Evolutionary conservation across 164 flowering plant species (phyloP).

Genomic region (Saururus chinensis): DNA sequence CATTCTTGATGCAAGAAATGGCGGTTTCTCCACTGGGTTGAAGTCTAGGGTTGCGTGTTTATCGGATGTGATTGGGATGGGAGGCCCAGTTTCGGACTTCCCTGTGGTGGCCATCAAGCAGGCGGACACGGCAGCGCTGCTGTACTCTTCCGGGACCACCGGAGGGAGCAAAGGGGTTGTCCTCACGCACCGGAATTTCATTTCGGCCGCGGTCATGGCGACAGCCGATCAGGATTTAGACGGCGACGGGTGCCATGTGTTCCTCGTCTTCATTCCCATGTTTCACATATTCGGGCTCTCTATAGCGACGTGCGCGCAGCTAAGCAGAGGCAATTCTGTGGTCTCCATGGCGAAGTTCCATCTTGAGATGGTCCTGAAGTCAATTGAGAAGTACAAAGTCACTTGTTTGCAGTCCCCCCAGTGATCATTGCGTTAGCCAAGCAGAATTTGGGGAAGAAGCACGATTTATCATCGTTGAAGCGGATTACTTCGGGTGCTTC

Average conservation of each 20-base stretch:
- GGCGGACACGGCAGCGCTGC: slow-evolving; percentile 53
- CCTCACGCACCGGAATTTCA: slow-evolving; percentile 56
- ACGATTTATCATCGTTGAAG: slow-evolving; percentile 55
- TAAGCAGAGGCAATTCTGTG: slow-evolving; percentile 44
- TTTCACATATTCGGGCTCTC: slow-evolving; percentile 60
- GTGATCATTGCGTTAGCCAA: slow-evolving; percentile 65
- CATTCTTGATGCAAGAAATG: slow-evolving; percentile 23
- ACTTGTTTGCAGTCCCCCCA: slow-evolving; percentile 74
- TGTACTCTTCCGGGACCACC: slow-evolving; percentile 89
- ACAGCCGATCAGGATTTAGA: slow-evolving; percentile 30
- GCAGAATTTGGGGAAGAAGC: slow-evolving; percentile 34
- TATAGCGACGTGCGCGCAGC: slow-evolving; percentile 29
- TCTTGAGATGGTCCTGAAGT: slow-evolving; percentile 34
- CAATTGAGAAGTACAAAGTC: slow-evolving; percentile 54
- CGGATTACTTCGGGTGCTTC: slow-evolving; percentile 74
- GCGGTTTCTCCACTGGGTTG: neutral
- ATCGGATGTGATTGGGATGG: slow-evolving; percentile 24
- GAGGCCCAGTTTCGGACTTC: slow-evolving; percentile 18
- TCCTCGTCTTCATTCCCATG: slow-evolving; percentile 58
- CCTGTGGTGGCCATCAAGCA: slow-evolving; percentile 32
- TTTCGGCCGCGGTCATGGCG: slow-evolving; percentile 40
- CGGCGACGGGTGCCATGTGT: slow-evolving; percentile 33
- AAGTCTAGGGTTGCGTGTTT: slow-evolving; percentile 13
- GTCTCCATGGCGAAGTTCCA: slow-evolving; percentile 44
- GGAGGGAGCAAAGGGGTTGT: slow-evolving; percentile 68